Percentiles rank a stretch among this genome's conserved stretches.
Conservation (phyloP, 345 rosid genomes). For the Populus pruinosa region DNA sequence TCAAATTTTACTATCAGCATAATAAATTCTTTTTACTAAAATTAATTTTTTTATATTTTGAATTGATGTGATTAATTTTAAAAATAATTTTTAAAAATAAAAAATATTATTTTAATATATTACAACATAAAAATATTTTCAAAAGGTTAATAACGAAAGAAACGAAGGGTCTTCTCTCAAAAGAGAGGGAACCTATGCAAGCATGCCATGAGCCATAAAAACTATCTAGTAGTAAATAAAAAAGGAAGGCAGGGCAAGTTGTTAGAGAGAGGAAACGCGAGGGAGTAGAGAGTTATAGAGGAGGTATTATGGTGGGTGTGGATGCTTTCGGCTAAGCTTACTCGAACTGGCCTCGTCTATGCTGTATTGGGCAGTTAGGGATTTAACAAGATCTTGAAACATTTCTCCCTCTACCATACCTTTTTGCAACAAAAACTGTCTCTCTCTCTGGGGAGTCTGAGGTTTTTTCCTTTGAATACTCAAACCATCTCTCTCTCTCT, state of each 20-base stretch:
- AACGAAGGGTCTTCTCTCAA: background rate
- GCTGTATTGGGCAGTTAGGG: constrained; percentile 41
- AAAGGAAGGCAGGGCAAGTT: constrained; percentile 35
- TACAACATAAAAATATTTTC: no score
- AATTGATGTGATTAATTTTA: no score
- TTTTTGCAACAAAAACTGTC: constrained; percentile 12
- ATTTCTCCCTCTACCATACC: background rate
- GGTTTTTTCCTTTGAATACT: constrained; percentile 13
- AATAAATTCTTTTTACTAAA: no score
- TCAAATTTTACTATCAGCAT: background rate
- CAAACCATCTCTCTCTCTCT: background rate
- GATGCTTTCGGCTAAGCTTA: constrained; percentile 49
- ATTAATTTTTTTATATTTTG: no score
- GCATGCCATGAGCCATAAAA: background rate
- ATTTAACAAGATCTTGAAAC: constrained; percentile 9
- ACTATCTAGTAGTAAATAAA: constrained; percentile 20
- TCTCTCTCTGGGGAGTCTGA: constrained; percentile 16
- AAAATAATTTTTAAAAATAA: no score
- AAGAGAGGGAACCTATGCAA: background rate
- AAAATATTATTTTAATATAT: no score
- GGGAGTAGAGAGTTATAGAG: constrained; percentile 23
- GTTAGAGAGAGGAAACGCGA: constrained; percentile 31
- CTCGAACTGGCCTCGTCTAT: constrained; percentile 46
- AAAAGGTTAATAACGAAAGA: background rate
- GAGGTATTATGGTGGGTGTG: constrained; percentile 23